Evolutionary conservation across 139 green algal species (phyloP).

Genomic region (Micromonas pusilla): DNA sequence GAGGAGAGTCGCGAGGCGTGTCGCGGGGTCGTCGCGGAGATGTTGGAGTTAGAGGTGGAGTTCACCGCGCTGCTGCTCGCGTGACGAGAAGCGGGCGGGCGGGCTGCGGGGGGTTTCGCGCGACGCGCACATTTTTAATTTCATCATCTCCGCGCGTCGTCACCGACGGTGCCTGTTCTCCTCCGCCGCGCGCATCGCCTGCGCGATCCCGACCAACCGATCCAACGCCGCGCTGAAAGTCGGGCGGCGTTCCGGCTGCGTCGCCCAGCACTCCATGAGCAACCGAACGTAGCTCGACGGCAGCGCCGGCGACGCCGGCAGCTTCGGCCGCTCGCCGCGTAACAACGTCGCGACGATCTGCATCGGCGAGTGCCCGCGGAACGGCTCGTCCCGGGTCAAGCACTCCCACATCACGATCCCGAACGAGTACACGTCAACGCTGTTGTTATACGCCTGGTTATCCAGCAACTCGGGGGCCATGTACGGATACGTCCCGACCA

Average conservation of each 20-base stretch:
- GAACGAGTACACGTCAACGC: constrained; percentile 84
- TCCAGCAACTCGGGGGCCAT: constrained; percentile 99
- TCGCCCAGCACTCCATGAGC: neutral
- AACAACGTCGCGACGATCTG: constrained; percentile 25
- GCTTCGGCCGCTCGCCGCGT: constrained; percentile 5
- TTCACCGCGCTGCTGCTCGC: constrained; percentile 1
- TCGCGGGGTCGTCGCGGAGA: neutral
- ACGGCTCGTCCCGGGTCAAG: constrained; percentile 79
- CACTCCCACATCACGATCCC: constrained; percentile 92
- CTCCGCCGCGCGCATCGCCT: neutral
- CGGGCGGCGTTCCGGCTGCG: neutral
- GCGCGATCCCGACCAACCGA: neutral
- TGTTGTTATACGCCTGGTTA: constrained; percentile 75
- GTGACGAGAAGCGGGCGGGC: too few relatives aligned
- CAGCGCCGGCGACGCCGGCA: neutral
- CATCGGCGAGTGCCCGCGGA: constrained; percentile 82
- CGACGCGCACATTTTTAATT: neutral
- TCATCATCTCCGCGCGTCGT: too few relatives aligned
- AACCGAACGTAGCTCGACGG: neutral
- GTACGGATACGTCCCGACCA: constrained; percentile 98
- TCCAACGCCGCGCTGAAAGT: neutral
- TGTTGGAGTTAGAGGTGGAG: constrained; percentile 5
- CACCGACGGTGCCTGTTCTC: too few relatives aligned
- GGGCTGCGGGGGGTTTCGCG: too few relatives aligned
- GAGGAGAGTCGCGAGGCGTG: neutral